Evolutionary conservation across 352 stramenopile species (phyloP).

Genomic region (Phytophthora megakarya): DNA sequence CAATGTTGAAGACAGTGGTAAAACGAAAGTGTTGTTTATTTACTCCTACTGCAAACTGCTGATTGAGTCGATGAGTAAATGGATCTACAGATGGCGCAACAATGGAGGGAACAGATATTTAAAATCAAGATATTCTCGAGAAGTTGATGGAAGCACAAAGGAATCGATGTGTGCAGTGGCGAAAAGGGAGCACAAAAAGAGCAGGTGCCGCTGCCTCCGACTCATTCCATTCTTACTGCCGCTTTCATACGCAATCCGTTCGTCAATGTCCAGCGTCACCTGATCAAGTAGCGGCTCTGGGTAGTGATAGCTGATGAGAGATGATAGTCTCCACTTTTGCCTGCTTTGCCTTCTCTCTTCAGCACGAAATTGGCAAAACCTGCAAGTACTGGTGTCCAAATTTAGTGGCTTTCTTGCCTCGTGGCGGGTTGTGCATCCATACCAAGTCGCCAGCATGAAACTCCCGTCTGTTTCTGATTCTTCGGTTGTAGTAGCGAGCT

Average conservation of each 20-base stretch:
- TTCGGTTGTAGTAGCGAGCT: constrained; percentile 3
- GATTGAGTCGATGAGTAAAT: constrained; percentile 24
- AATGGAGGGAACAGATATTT: constrained; percentile 15
- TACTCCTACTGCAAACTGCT: constrained; percentile 25
- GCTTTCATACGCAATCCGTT: background rate
- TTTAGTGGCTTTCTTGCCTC: background rate
- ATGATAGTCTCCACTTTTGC: background rate
- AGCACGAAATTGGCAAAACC: constrained; percentile 1
- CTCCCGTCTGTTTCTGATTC: background rate
- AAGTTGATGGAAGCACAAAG: constrained; percentile 15
- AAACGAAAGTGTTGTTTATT: constrained; percentile 20
- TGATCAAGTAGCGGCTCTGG: background rate
- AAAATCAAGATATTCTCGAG: constrained; percentile 25
- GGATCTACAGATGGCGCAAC: constrained; percentile 24
- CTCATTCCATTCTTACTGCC: too few species aligned
- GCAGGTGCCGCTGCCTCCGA: too few species aligned
- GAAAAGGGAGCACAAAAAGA: constrained; percentile 15
- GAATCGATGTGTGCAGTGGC: constrained; percentile 18
- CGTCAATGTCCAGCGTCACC: background rate
- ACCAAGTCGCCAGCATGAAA: background rate
- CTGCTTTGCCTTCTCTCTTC: background rate
- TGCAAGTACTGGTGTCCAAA: constrained; percentile 4
- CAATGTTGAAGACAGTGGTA: constrained; percentile 17
- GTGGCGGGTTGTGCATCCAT: background rate
- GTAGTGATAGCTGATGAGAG: background rate